phyloP scores from a whole-genome alignment of 2,329 filamentous ascomycete species.

The Trichoderma sp. region DNA sequence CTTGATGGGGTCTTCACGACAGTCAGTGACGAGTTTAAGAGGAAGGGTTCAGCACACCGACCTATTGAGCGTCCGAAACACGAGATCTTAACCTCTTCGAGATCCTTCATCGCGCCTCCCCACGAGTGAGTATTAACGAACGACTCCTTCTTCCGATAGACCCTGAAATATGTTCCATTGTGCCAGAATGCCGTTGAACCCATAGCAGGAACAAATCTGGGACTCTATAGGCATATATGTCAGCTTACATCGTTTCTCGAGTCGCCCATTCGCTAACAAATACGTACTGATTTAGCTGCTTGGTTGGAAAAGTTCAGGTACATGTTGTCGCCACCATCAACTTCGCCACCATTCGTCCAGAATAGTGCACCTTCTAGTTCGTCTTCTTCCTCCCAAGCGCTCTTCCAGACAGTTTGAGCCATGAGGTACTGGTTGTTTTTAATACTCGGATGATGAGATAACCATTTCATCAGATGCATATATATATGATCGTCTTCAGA shows the following conservation, averaged over 20 bases:
- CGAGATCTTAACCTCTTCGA: slow-evolving; percentile 57
- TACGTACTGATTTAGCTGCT: slow-evolving; percentile 53
- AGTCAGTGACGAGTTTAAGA: neutral
- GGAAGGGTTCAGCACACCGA: slow-evolving; percentile 29
- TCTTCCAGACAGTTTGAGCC: slow-evolving; percentile 59
- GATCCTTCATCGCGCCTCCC: slow-evolving; percentile 51
- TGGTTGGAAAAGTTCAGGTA: slow-evolving; percentile 65
- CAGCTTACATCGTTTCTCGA: neutral
- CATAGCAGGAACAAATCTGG: slow-evolving; percentile 58
- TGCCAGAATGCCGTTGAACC: slow-evolving; percentile 61
- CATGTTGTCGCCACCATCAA: slow-evolving; percentile 39
- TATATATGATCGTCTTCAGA: slow-evolving; percentile 62
- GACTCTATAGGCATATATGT: slow-evolving; percentile 41
- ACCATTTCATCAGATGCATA: slow-evolving; percentile 60
- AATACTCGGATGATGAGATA: slow-evolving; percentile 57
- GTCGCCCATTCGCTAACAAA: neutral
- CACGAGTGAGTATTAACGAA: slow-evolving; percentile 41
- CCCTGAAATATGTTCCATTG: slow-evolving; percentile 53
- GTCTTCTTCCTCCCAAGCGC: slow-evolving; percentile 61
- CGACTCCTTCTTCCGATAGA: slow-evolving; percentile 52
- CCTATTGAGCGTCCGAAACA: slow-evolving; percentile 55
- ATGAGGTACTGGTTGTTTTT: slow-evolving; percentile 56
- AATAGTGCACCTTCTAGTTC: slow-evolving; percentile 47
- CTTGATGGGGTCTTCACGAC: slow-evolving; percentile 55
- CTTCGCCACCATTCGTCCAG: slow-evolving; percentile 46